phyloP scores from a whole-genome alignment of 2,329 filamentous ascomycete genomes.

The Botrytis galanthina region DNA sequence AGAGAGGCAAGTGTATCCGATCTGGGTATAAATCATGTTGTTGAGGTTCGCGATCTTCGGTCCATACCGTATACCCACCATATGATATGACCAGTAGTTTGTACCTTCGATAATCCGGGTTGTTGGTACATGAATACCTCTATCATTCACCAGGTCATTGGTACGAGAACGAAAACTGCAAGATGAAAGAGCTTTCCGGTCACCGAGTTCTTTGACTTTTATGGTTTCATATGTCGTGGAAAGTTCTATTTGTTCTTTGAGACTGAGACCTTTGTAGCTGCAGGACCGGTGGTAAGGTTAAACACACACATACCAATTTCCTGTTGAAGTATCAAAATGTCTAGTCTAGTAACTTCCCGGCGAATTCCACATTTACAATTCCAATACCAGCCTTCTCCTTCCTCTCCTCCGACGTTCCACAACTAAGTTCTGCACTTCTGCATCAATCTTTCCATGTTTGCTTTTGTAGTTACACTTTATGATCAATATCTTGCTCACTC shows the following conservation, averaged over 20 bases:
- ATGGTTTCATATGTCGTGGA: slow-evolving; percentile 17
- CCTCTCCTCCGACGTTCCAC: background rate
- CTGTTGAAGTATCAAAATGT: background rate
- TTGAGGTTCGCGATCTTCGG: background rate
- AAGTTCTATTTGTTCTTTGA: slow-evolving; percentile 11
- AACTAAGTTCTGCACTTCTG: background rate
- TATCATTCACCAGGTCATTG: slow-evolving; percentile 17
- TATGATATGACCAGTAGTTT: slow-evolving; percentile 12
- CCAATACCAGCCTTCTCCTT: slow-evolving; percentile 1
- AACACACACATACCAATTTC: background rate
- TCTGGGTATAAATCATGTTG: background rate
- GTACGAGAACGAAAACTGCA: slow-evolving; percentile 21
- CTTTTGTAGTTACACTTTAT: slow-evolving; percentile 12
- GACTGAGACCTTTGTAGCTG: background rate
- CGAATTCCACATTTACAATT: background rate
- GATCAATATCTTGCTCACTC: slow-evolving; percentile 12
- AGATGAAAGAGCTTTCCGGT: background rate
- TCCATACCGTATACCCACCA: background rate
- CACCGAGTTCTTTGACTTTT: slow-evolving; percentile 4
- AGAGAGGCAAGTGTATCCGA: background rate
- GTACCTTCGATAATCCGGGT: slow-evolving; percentile 13
- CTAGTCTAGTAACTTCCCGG: background rate
- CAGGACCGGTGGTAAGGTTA: too few species aligned
- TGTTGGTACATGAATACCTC: slow-evolving; percentile 18
- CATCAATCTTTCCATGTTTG: slow-evolving; percentile 7